Base-by-base conservation (phyloP, 2,329 filamentous ascomycete genomes). In the Colletotrichum sp. region DNA sequence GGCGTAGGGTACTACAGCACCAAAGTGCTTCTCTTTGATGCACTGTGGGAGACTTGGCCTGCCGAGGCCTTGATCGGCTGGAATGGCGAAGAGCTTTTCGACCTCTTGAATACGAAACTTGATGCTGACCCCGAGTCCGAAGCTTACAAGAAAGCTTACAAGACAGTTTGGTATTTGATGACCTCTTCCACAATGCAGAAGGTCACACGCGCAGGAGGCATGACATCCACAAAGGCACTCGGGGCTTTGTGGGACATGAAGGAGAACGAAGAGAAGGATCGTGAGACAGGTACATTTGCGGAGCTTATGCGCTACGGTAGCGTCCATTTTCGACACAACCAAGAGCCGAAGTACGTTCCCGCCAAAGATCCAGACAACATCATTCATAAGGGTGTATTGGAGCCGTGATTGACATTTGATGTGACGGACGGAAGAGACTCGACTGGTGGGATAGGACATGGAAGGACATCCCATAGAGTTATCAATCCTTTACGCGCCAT, bases 1-100 rank as follows among this genome's bases (percentile, higher is more conserved):
- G 66, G 77, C 9, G 73, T 61, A 2, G 76, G 79, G 10, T 81
- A 82, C 69, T 81, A 55, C 13, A 10, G 28, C 13, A 73, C 30
- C 3, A 69, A 73, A 9, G 36, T 73, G 8, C 71, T 73, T 18
- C 56, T 73, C 6, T 69, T 64, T 15, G 71, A 73, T 15, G 56
- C 65, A 3, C 8, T 73, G 3, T 43, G 16, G 12, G 65, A 73
- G 26, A 24, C 26, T 6, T 73, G 71, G 71, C 71, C 65, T 1
- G 65, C 65, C 2, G 71, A 73, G 28, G 65, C 65, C 12, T 9
- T 69, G 15, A 64, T 73, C 4, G 71, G 65, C 1, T 73, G 65
- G 65, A 73, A 73, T n/a, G 71, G 71, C 3, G 71, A 73, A 13
- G 36, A 69, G 21, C 65, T 73, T 2, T 73, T 69, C 30, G 56